Percentiles rank a stretch among this genome's conserved stretches.
Conservation (phyloP, 345 rosid genomes). For the Melaleuca quinquenervia region DNA sequence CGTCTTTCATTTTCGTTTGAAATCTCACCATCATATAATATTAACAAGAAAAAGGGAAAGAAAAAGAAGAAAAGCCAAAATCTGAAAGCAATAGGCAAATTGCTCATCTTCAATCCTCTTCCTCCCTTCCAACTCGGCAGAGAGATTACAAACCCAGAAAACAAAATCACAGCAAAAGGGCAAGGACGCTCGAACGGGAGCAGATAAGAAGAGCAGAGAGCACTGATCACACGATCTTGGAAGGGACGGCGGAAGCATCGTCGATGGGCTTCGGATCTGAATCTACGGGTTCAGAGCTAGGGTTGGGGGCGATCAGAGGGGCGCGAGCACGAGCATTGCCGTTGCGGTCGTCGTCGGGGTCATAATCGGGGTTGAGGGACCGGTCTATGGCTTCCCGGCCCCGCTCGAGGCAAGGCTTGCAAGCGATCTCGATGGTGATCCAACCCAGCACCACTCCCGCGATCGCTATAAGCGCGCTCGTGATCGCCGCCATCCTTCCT, state of each 20-base stretch:
- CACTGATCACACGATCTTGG: constrained; percentile 18
- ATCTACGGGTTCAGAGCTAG: not conserved
- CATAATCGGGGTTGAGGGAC: constrained; percentile 74
- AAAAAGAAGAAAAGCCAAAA: not conserved
- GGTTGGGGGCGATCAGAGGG: constrained; percentile 22
- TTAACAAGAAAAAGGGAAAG: not conserved
- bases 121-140: not conserved
- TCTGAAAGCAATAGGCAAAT: not conserved
- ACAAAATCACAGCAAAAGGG: not conserved
- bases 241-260: constrained; percentile 9
- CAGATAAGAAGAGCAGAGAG: not conserved
- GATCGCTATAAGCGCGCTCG: constrained; percentile 55
- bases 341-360: constrained; percentile 48
- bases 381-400: constrained; percentile 78
- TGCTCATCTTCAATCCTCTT: not conserved
- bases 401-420: constrained; percentile 66
- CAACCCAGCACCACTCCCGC: constrained; percentile 67
- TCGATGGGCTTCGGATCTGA: not conserved
- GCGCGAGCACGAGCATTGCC: constrained; percentile 16
- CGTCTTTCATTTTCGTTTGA: not conserved
- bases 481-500: constrained; percentile 41
- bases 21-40: not conserved
- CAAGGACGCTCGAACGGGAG: not conserved
- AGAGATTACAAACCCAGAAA: not conserved
- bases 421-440: constrained; percentile 76